Conservation (phyloP, 1,284 basidiomycete genomes). For the Fomitopsis schrenkii region DNA sequence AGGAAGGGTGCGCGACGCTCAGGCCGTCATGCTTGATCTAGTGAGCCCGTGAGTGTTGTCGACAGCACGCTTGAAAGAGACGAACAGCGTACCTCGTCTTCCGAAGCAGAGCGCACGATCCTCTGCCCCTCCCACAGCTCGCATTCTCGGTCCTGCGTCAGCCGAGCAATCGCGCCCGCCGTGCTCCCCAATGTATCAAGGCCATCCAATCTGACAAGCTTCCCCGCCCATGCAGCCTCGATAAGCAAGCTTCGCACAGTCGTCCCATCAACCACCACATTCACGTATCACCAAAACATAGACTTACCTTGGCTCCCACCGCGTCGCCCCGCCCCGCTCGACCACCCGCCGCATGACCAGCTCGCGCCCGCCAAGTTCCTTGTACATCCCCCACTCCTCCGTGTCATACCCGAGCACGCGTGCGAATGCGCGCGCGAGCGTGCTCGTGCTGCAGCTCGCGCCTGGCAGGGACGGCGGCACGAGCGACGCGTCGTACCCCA, state of each 20-base stretch:
- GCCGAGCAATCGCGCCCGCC: constrained; percentile 53
- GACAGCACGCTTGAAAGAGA: not conserved
- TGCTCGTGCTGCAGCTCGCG: constrained; percentile 31
- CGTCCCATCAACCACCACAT: not conserved
- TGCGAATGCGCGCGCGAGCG: constrained; percentile 35
- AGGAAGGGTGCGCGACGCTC: constrained; percentile 49
- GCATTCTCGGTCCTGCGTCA: constrained; percentile 55
- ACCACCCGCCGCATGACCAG: constrained; percentile 57
- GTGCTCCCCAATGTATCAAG: constrained; percentile 61
- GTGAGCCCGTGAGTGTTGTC: not conserved
- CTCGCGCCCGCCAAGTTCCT: constrained; percentile 64
- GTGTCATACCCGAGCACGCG: constrained; percentile 54
- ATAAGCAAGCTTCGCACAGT: constrained; percentile 41
- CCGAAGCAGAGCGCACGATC: constrained; percentile 44
- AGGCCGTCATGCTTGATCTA: constrained; percentile 31
- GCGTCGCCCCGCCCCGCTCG: constrained; percentile 43
- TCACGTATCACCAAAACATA: not conserved
- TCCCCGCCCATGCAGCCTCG: constrained; percentile 52
- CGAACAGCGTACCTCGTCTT: constrained; percentile 37
- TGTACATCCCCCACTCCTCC: constrained; percentile 60
- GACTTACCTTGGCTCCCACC: constrained; percentile 56
- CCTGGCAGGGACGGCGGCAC: constrained; percentile 31
- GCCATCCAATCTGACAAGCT: constrained; percentile 55
- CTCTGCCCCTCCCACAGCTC: constrained; percentile 62
- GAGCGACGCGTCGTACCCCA: constrained; percentile 33